Conservation (phyloP, 192 early-diverging fungal species). For the Phycomyces blakesleeanus region DNA sequence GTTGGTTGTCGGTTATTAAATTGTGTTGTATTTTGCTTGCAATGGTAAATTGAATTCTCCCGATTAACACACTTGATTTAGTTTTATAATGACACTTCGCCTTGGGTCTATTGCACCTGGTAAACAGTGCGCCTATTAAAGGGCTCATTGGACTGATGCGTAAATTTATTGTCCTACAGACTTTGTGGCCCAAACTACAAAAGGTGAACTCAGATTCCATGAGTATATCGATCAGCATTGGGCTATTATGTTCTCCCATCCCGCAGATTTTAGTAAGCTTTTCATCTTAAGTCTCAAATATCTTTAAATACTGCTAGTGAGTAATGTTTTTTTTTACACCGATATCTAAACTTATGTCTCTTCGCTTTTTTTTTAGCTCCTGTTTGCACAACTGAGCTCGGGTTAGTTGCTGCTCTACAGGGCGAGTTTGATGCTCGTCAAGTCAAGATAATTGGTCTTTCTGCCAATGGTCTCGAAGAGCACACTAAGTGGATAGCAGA, state of each 20-base stretch:
- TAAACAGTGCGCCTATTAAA: constrained; percentile 4
- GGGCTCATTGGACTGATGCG: not conserved
- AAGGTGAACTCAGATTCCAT: constrained; percentile 89
- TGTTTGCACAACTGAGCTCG: constrained; percentile 97
- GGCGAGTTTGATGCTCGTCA: constrained; percentile 73
- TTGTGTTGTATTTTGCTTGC: too few relatives aligned
- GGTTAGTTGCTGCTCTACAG: constrained; percentile 78
- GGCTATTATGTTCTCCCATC: constrained; percentile 98
- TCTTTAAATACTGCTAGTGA: too few relatives aligned
- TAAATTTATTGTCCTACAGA: constrained; percentile 30
- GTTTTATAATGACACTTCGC: constrained; percentile 37
- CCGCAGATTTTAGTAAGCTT: constrained; percentile 85
- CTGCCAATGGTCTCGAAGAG: constrained; percentile 79
- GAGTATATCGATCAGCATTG: constrained; percentile 79
- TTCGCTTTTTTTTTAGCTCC: constrained; percentile 52
- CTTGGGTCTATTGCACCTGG: constrained; percentile 57
- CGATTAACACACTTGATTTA: not conserved
- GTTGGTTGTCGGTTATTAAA: too few relatives aligned
- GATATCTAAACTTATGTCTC: too few relatives aligned
- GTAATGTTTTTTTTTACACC: too few relatives aligned
- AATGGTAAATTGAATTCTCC: too few relatives aligned
- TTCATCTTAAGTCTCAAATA: not conserved
- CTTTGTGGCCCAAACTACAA: constrained; percentile 84
- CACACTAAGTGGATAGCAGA: constrained; percentile 90
- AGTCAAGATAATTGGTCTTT: constrained; percentile 92